A percentile compares a stretch with the other conserved stretches of the same genome.
These are phyloP conservation scores for Fomitopsis serialis DNA, from an alignment of 768 basidiomycete species.

Conservation along the genomic window DNA sequence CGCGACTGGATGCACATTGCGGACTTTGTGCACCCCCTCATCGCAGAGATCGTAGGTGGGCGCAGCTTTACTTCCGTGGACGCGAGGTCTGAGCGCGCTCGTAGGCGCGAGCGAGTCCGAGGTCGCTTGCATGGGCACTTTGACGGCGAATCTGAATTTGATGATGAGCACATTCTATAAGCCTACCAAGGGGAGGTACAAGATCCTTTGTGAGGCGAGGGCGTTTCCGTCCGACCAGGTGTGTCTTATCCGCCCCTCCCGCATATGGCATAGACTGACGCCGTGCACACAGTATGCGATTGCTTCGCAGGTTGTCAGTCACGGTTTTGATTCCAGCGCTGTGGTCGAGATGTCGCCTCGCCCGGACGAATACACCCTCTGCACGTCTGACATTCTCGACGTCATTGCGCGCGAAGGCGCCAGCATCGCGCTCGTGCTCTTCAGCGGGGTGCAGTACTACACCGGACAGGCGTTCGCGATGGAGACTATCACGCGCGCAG, in stretches of 20 bases:
- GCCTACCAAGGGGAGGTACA: constrained; percentile 78
- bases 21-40: constrained; percentile 61
- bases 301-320: constrained; percentile 80
- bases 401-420: constrained; percentile 66
- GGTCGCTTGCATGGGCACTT: constrained; percentile 92
- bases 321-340: constrained; percentile 70
- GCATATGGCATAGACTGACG: background rate
- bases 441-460: constrained; percentile 95
- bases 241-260: constrained; percentile 15
- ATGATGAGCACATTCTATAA: constrained; percentile 94
- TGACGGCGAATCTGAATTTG: constrained; percentile 94
- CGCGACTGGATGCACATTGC: constrained; percentile 82
- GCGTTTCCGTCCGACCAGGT: constrained; percentile 98
- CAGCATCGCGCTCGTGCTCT: constrained; percentile 84
- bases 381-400: constrained; percentile 84
- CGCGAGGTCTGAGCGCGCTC: background rate
- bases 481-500: constrained; percentile 73
- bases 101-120: constrained; percentile 83
- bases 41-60: constrained; percentile 83
- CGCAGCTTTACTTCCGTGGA: constrained; percentile 2
- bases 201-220: constrained; percentile 90
- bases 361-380: constrained; percentile 76
- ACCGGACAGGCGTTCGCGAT: constrained; percentile 95
- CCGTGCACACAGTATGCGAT: constrained; percentile 78
- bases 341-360: constrained; percentile 80